Evolutionary conservation across 1,284 basidiomycete genomes (phyloP), one percentile per base, ranked within the genome.

Genomic region (Sanghuangporus baumii): DNA sequence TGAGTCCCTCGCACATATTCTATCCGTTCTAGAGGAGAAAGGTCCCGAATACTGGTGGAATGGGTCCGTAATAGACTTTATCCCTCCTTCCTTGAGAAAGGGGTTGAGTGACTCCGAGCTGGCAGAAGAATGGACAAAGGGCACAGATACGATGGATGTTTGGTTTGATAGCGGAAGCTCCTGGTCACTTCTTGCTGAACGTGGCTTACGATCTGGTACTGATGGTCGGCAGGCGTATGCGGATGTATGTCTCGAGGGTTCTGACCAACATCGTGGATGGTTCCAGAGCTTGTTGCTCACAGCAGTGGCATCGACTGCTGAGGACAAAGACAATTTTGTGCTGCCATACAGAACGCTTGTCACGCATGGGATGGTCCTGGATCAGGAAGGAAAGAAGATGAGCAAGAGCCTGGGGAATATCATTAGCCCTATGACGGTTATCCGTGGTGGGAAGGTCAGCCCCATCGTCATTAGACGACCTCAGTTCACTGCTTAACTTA

Each of bases 161-260:
- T 99, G 97, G 97, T 99, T 99, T 69, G 97, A 99, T 76, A 96
- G 93, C 69, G 97, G 97, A 1, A 88, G 91, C 0, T 94, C 95
- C 1, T 99, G 97, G 97, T 87, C 92, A 1, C 84, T 94, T 75
- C 78, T 98, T 38, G 70, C 70, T 36, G 80, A 79, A 55, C 72
- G 77, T 60, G 75, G 71, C 12, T 71, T 69, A 55, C 70, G 66
- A 57, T 64, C 69, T 68, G 64, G 48, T 57, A 60, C 66, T 51
- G 69, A 67, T 31, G 68, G 72, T 26, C 69, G 75, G 65, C 70
- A 68, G 43, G 75, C 81, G 50, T 75, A 85, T 38, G 93, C 96
- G 0, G 94, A 99, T 71, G 81, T 98, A 11, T 96, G 94, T 70
- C 76, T 99, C 12, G 97, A 99, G 72, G 97, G 97, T 9, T 93